These are phyloP conservation scores for Solanum piurae DNA, from an alignment of 257 asterid genomes.

Conservation along the genomic window DNA sequence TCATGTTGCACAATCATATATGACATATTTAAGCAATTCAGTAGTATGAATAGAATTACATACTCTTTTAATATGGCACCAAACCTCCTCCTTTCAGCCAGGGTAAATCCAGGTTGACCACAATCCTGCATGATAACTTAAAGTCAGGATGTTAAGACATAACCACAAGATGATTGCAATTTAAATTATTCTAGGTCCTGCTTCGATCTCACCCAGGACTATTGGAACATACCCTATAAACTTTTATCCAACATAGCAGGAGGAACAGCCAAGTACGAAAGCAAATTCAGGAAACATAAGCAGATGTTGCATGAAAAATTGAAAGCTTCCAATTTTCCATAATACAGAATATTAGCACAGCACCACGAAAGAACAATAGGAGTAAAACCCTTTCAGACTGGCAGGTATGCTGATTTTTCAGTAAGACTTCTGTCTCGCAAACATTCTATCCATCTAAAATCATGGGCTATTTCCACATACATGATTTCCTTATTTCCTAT, in stretches of 20 bases:
- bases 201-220: background rate
- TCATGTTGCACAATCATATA: background rate
- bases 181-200: background rate
- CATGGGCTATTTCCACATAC: background rate
- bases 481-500: background rate
- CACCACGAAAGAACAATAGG: background rate
- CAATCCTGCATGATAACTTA: constrained; percentile 51
- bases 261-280: background rate
- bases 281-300: background rate
- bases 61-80: constrained; percentile 69
- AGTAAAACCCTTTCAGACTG: background rate
- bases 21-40: background rate
- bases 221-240: background rate
- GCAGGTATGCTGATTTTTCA: background rate
- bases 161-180: background rate
- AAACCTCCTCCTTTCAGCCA: constrained; percentile 83
- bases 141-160: constrained; percentile 9
- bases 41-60: constrained; percentile 2
- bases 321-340: background rate
- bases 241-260: background rate
- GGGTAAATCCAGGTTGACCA: constrained; percentile 96
- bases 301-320: background rate
- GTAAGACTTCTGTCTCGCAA: background rate
- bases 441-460: background rate
- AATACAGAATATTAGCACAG: background rate